Evolutionary conservation across 495 filamentous ascomycete species (phyloP).

Genomic region (Penicillium pancosmium): DNA sequence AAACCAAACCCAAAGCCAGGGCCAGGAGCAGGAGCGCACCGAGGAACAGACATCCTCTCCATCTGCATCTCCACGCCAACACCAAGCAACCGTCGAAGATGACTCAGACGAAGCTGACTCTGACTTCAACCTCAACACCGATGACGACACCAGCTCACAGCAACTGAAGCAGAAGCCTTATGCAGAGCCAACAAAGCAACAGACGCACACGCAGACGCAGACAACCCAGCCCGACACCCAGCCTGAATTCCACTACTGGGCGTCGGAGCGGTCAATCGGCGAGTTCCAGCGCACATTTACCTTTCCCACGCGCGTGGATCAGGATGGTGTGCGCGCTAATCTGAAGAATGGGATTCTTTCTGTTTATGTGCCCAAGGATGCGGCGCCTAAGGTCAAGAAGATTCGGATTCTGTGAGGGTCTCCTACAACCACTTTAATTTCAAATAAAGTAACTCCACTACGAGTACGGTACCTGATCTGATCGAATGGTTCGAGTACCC

Average conservation of each 20-base stretch:
- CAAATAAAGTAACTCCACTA: too few relatives aligned
- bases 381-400: constrained; percentile 53
- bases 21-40: background rate
- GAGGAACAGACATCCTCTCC: constrained; percentile 1
- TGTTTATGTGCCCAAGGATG: constrained; percentile 76
- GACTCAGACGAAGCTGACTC: constrained; percentile 41
- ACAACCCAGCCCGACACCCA: constrained; percentile 35
- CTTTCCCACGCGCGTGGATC: constrained; percentile 75
- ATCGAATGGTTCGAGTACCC: too few relatives aligned
- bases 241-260: constrained; percentile 68
- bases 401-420: constrained; percentile 56
- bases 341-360: constrained; percentile 76
- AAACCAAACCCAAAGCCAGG: too few relatives aligned
- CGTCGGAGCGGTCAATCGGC: constrained; percentile 77
- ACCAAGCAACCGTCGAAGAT: constrained; percentile 69
- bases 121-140: background rate
- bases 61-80: constrained; percentile 10
- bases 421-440: too few relatives aligned
- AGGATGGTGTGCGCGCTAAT: constrained; percentile 73
- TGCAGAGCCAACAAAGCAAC: constrained; percentile 4
- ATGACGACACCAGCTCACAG: constrained; percentile 12
- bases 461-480: too few relatives aligned
- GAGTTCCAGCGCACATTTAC: constrained; percentile 78
- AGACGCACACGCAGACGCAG: constrained; percentile 14
- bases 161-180: constrained; percentile 1